Evolutionary conservation across 78 protist species (phyloP).

Genomic region (Dictyostelium purpureum): DNA sequence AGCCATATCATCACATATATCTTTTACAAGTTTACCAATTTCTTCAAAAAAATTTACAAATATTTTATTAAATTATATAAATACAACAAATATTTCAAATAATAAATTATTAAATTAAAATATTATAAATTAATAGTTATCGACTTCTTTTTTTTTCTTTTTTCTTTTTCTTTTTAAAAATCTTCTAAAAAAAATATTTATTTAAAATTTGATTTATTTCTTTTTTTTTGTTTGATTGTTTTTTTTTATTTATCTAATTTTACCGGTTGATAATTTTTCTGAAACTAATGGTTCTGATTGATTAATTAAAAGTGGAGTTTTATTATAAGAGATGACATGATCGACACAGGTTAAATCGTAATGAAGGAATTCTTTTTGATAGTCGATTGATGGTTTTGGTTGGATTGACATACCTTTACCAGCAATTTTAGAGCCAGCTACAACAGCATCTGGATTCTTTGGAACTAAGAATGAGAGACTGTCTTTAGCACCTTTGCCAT

Average conservation of each 20-base stretch:
- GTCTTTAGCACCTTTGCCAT: constrained; percentile 23
- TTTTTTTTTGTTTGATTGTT: neutral
- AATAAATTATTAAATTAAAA: constrained; percentile 9
- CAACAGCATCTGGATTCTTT: neutral
- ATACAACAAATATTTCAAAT: neutral
- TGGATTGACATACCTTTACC: constrained; percentile 37
- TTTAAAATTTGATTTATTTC: no score
- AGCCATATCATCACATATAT: constrained; percentile 48
- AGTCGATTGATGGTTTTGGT: constrained; percentile 51
- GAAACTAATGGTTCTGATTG: neutral
- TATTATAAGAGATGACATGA: constrained; percentile 7
- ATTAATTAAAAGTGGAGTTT: neutral
- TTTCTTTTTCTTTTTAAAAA: neutral
- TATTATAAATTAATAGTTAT: no score
- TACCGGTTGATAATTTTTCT: neutral
- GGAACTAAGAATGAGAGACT: constrained; percentile 22
- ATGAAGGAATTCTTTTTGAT: constrained; percentile 55
- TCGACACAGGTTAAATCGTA: constrained; percentile 23
- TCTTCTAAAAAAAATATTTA: no score
- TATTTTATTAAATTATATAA: neutral
- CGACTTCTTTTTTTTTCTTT: neutral
- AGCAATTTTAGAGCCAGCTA: constrained; percentile 21
- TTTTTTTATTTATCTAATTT: constrained; percentile 18
- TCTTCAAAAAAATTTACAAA: neutral
- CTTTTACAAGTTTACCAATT: neutral